Evolutionary conservation across 495 filamentous ascomycete species (phyloP).

Genomic region (Penicillium herquei): DNA sequence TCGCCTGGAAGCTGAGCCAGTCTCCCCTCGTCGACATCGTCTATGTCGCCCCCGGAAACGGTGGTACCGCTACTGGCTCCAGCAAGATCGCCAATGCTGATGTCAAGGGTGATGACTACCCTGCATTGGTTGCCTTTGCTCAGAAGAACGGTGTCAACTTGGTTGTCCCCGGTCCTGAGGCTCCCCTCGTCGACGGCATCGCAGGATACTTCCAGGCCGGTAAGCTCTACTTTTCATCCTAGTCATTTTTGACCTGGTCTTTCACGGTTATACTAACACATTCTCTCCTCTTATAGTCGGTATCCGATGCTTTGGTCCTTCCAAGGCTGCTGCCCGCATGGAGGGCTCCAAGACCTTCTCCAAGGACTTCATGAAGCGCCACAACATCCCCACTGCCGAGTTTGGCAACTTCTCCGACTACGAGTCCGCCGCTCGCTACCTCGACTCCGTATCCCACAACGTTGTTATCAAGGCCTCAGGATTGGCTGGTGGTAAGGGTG

Average conservation of each 20-base stretch:
- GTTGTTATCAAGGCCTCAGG: conserved; percentile 90
- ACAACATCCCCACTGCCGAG: conserved; percentile 84
- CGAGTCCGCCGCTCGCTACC: conserved; percentile 69
- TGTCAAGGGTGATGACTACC: conserved; percentile 72
- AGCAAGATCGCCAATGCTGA: conserved; percentile 72
- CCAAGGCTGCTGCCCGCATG: conserved; percentile 80
- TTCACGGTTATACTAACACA: conserved; percentile 13
- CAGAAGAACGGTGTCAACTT: conserved; percentile 73
- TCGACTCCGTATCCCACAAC: conserved; percentile 69
- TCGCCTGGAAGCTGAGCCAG: conserved; percentile 91
- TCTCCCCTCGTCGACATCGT: conserved; percentile 57
- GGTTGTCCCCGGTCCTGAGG: conserved; percentile 88
- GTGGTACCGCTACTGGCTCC: conserved; percentile 70
- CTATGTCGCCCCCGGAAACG: conserved; percentile 70
- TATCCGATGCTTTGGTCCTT: conserved; percentile 85
- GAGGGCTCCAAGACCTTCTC: conserved; percentile 96
- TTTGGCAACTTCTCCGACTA: conserved; percentile 89
- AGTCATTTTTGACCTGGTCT: neutral
- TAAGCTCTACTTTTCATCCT: conserved; percentile 15
- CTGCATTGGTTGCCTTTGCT: conserved; percentile 72
- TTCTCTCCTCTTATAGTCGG: conserved; percentile 45
- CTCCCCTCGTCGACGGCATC: conserved; percentile 89
- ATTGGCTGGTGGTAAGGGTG: conserved; percentile 87
- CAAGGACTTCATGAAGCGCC: conserved; percentile 95
- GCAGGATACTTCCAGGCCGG: conserved; percentile 74